Conservation (phyloP, 2,329 filamentous ascomycete genomes). For the Paraconiothyrium brasiliense region DNA sequence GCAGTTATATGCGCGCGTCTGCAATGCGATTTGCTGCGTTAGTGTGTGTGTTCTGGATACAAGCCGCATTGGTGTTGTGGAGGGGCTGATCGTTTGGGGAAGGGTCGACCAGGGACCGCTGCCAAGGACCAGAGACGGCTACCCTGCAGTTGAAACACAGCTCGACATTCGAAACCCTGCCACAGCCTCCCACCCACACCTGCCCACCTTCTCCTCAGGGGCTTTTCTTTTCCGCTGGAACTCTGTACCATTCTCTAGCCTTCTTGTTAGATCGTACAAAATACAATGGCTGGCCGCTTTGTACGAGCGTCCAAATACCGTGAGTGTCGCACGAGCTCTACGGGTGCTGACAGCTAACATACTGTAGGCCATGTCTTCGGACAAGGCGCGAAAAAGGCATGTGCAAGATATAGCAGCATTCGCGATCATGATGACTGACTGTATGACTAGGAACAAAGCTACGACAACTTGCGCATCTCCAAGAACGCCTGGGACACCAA, state of each 20-base stretch:
- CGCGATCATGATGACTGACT: constrained; percentile 24
- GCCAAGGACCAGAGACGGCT: constrained; percentile 14
- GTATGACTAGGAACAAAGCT: constrained; percentile 80
- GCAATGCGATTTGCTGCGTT: constrained; percentile 8
- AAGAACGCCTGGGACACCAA: constrained; percentile 99
- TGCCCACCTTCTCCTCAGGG: constrained; percentile 17
- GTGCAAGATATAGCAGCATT: not conserved
- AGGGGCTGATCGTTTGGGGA: constrained; percentile 7
- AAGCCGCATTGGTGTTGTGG: constrained; percentile 10
- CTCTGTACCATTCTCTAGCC: constrained; percentile 20
- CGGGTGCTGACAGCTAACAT: constrained; percentile 39
- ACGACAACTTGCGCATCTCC: constrained; percentile 96
- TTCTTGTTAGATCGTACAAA: constrained; percentile 15
- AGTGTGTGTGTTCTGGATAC: not conserved
- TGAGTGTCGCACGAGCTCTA: constrained; percentile 50
- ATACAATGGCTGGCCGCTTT: constrained; percentile 73
- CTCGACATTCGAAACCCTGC: constrained; percentile 23
- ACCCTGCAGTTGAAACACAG: constrained; percentile 23
- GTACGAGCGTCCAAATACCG: constrained; percentile 79
- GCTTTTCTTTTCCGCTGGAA: constrained; percentile 15
- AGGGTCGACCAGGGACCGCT: constrained; percentile 17
- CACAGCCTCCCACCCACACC: constrained; percentile 17
- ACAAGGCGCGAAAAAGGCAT: constrained; percentile 85
- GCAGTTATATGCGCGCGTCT: not conserved
- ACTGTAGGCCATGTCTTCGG: constrained; percentile 93